Conservation (phyloP, 805 yeast genomes). For the Allodekkera sacchari region DNA sequence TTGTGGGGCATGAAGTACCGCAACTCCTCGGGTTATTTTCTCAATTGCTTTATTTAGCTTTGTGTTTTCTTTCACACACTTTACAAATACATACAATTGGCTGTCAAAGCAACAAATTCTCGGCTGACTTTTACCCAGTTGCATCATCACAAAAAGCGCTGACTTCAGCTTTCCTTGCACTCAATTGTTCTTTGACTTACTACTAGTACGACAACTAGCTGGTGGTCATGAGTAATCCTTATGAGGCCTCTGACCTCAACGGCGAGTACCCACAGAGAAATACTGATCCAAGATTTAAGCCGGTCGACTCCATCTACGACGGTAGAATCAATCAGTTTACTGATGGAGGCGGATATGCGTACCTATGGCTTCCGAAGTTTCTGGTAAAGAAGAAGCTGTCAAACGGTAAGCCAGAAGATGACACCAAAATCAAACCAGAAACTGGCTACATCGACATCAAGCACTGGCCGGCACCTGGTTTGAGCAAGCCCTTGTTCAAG, state of each 20-base stretch:
- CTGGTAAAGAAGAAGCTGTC: slow-evolving; percentile 51
- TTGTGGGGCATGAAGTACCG: too few relatives aligned
- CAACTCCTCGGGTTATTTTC: too few relatives aligned
- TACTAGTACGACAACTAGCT: neutral
- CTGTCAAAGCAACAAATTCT: too few relatives aligned
- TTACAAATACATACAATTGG: too few relatives aligned
- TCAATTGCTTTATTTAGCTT: too few relatives aligned
- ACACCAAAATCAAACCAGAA: slow-evolving; percentile 17
- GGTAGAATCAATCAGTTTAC: slow-evolving; percentile 70
- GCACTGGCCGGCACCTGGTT: slow-evolving; percentile 67
- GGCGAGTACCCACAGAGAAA: slow-evolving; percentile 31
- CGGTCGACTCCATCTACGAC: slow-evolving; percentile 66
- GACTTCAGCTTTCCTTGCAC: neutral
- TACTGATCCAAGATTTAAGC: slow-evolving; percentile 59
- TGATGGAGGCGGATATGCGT: slow-evolving; percentile 61
- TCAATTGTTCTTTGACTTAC: neutral
- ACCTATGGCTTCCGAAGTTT: slow-evolving; percentile 73
- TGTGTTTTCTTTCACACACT: too few relatives aligned
- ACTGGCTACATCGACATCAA: slow-evolving; percentile 44
- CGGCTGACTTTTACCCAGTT: neutral
- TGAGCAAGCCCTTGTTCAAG: slow-evolving; percentile 55
- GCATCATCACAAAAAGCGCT: neutral
- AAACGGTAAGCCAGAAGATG: slow-evolving; percentile 22
- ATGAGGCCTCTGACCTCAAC: neutral
- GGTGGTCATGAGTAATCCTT: neutral